Conservation (phyloP, 1,139 yeast genomes). For the Blastobotrys niveus region DNA sequence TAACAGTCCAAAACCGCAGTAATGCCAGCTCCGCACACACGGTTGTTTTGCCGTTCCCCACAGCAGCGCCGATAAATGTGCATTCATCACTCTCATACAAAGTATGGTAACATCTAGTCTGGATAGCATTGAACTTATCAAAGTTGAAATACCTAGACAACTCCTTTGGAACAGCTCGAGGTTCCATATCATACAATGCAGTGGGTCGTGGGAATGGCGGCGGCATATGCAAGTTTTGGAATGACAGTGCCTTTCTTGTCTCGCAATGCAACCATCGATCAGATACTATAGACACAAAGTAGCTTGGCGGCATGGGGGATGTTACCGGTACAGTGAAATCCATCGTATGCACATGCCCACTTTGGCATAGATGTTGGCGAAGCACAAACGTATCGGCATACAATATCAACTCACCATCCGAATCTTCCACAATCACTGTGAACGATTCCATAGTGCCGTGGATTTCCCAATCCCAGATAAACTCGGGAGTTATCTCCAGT, state of each 20-base stretch:
- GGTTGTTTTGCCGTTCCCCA: slow-evolving; percentile 76
- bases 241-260: slow-evolving; percentile 53
- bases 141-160: slow-evolving; percentile 40
- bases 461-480: slow-evolving; percentile 64
- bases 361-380: slow-evolving; percentile 43
- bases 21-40: slow-evolving; percentile 68
- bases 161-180: slow-evolving; percentile 45
- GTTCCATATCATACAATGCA: slow-evolving; percentile 46
- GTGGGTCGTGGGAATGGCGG: slow-evolving; percentile 63
- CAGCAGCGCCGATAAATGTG: slow-evolving; percentile 62
- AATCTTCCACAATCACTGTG: slow-evolving; percentile 69
- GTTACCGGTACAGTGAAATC: slow-evolving; percentile 69
- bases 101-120: slow-evolving; percentile 61
- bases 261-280: slow-evolving; percentile 84
- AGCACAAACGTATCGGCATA: slow-evolving; percentile 53
- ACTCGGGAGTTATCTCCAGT: slow-evolving; percentile 61
- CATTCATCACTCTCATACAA: slow-evolving; percentile 55
- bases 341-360: slow-evolving; percentile 52
- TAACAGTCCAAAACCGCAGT: slow-evolving; percentile 58
- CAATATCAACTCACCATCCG: slow-evolving; percentile 72
- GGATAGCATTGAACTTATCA: slow-evolving; percentile 58
- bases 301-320: slow-evolving; percentile 65
- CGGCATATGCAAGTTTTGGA: slow-evolving; percentile 56
- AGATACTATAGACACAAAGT: slow-evolving; percentile 65
- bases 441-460: slow-evolving; percentile 69